Evolutionary conservation across 805 yeast species (phyloP).

Genomic region (Metschnikowia peoriensis): DNA sequence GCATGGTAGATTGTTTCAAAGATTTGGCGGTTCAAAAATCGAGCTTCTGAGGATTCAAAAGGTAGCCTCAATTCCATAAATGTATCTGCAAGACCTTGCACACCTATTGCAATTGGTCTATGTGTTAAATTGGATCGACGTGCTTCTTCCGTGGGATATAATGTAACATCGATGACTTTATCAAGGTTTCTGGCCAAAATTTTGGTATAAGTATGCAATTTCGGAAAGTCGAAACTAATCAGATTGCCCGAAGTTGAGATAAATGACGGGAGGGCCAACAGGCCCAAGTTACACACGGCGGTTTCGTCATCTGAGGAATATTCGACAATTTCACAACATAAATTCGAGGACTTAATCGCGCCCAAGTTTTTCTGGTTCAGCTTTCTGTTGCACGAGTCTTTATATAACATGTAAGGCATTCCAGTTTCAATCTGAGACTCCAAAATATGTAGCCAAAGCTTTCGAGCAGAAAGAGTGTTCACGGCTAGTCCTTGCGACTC

Average conservation of each 20-base stretch:
- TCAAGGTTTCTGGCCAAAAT: slow-evolving; percentile 77
- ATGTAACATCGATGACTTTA: slow-evolving; percentile 78
- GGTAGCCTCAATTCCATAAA: slow-evolving; percentile 80
- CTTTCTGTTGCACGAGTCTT: slow-evolving; percentile 85
- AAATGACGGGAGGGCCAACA: slow-evolving; percentile 83
- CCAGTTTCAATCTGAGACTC: slow-evolving; percentile 97
- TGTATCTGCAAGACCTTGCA: slow-evolving; percentile 94
- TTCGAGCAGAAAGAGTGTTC: slow-evolving; percentile 73
- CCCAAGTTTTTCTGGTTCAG: slow-evolving; percentile 93
- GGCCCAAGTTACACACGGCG: slow-evolving; percentile 94
- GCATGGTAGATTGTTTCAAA: slow-evolving; percentile 97
- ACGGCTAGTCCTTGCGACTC: slow-evolving; percentile 66
- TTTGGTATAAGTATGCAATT: slow-evolving; percentile 74
- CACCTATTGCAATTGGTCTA: slow-evolving; percentile 96
- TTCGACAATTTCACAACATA: slow-evolving; percentile 93
- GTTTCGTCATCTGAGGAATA: slow-evolving; percentile 90
- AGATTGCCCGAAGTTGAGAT: slow-evolving; percentile 40
- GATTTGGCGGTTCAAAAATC: slow-evolving; percentile 72
- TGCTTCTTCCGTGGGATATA: slow-evolving; percentile 81
- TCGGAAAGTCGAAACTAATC: slow-evolving; percentile 64
- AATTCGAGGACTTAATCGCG: slow-evolving; percentile 85
- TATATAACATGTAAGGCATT: slow-evolving; percentile 90
- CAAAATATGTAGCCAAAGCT: slow-evolving; percentile 83
- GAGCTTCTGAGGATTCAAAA: slow-evolving; percentile 81
- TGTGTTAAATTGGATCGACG: slow-evolving; percentile 72